phyloP scores from a whole-genome alignment of 345 rosid species.

The Cardamine chenopodiifolia region DNA sequence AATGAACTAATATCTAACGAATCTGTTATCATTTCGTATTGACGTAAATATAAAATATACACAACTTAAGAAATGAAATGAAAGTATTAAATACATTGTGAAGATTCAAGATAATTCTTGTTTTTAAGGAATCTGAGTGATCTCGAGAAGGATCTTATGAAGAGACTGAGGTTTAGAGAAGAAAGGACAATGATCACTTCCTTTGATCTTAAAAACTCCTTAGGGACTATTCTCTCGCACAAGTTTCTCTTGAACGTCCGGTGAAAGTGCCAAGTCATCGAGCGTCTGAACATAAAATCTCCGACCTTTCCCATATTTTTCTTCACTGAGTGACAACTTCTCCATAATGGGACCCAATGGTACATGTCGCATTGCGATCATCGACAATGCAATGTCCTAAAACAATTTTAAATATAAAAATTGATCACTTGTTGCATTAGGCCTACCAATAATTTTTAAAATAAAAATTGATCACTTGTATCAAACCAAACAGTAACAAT shows the following conservation, averaged over 20 bases:
- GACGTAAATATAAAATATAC: not conserved
- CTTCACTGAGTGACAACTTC: constrained; percentile 60
- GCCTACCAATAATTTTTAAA: too few relatives aligned
- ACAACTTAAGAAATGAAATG: not conserved
- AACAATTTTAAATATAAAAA: not conserved
- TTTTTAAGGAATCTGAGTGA: constrained; percentile 66
- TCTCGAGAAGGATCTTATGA: constrained; percentile 79
- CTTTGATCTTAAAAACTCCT: constrained; percentile 90
- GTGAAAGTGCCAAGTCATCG: constrained; percentile 86
- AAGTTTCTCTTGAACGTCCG: constrained; percentile 85
- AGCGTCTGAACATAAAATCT: constrained; percentile 86
- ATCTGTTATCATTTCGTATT: constrained; percentile 8
- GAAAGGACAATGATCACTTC: constrained; percentile 95
- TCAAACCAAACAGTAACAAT: not conserved
- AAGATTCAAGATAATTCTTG: not conserved
- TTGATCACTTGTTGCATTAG: not conserved
- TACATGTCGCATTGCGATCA: constrained; percentile 82
- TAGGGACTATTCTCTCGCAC: constrained; percentile 81
- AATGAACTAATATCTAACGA: not conserved
- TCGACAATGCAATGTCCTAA: constrained; percentile 92
- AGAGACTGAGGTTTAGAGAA: constrained; percentile 91
- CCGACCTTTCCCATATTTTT: constrained; percentile 66
- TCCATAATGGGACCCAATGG: constrained; percentile 94
- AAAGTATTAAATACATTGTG: constrained; percentile 11
- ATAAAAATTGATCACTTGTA: not conserved